Evolutionary conservation across 1,284 basidiomycete genomes (phyloP).

Genomic region (Tylopilus orsonianus): DNA sequence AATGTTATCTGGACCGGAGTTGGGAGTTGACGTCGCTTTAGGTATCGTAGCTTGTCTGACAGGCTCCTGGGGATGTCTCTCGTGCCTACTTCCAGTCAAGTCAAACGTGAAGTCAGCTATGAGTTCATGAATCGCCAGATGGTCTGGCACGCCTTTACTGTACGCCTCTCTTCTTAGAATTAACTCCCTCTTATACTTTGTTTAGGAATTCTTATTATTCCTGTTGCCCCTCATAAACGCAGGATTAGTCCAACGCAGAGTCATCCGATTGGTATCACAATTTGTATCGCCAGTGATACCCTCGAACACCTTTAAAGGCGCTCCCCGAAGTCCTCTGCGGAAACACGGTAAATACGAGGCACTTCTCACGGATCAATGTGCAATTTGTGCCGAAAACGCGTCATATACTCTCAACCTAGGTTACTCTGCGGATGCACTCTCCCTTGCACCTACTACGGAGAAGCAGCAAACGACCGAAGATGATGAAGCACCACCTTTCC

Average conservation of each 20-base stretch:
- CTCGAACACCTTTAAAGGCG: constrained; percentile 8
- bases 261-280: constrained; percentile 44
- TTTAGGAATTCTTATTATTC: constrained; percentile 93
- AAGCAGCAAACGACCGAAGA: constrained; percentile 4
- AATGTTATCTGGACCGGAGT: neutral
- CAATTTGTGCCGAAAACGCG: constrained; percentile 76
- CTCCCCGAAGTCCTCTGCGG: constrained; percentile 17
- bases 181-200: constrained; percentile 2
- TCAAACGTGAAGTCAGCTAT: constrained; percentile 89
- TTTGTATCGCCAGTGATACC: constrained; percentile 31
- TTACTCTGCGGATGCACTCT: constrained; percentile 52
- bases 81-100: constrained; percentile 69
- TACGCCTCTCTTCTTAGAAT: constrained; percentile 38
- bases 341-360: constrained; percentile 62
- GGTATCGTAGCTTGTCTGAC: constrained; percentile 86
- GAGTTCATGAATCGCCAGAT: constrained; percentile 99
- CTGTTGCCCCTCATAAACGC: constrained; percentile 82
- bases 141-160: constrained; percentile 98
- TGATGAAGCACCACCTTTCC: constrained; percentile 47
- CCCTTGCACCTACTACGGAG: constrained; percentile 31
- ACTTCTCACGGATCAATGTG: constrained; percentile 68
- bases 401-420: constrained; percentile 57
- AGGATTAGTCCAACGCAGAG: constrained; percentile 59
- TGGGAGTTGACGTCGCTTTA: constrained; percentile 32
- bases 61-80: constrained; percentile 80